Base-by-base conservation (phyloP, 768 basidiomycete genomes). In the Pholiota conissans region DNA sequence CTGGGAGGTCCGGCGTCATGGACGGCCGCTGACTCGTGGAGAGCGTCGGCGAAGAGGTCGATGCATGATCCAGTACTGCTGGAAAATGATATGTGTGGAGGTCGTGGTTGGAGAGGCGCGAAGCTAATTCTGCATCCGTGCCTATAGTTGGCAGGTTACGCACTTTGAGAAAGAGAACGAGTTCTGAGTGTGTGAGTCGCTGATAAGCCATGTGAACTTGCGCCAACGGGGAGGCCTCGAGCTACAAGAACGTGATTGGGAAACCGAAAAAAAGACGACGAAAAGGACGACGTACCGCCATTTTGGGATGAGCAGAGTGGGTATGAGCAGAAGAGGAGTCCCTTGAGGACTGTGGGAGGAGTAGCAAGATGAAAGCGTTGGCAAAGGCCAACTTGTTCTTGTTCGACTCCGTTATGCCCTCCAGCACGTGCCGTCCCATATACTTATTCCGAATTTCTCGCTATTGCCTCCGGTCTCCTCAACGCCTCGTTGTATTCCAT, bases 51-150 rank as follows among this genome's bases (percentile, higher is more conserved):
- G 71, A 67, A 30, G 71, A 60, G 14, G 73, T 69, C 16, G 63
- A 70, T 11, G 64, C 64, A 13, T 62, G 67, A 39, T 69, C 68
- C 30, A 67, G 66, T 22, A 69, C 63, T 8, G 68, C 61, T 48
- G 79, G 78, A 63, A 89, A 85, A 65, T 86, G 81, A 67, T 91
- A 93, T 24, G 82, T 83, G 63, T 89, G 84, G 52, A 89, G 71
- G 70, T 93, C 91, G 66, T 90, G 82, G 57, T 90, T 86, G 6
- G 87, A 83, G 24, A 93, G 80, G 20, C 90, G 80, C 8, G 83
- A 81, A 42, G 87, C 87, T 28, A 92, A 84, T 55, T 90, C 89
- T 50, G 66, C 48, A 59, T 87, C 77, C 48, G 81, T 76, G 39
- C 90, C 91, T 11, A 79, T 73, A 0, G 79, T 84, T 49, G 87